phyloP scores from a whole-genome alignment of 306 rosid genomes.

The Lupinus albus region DNA sequence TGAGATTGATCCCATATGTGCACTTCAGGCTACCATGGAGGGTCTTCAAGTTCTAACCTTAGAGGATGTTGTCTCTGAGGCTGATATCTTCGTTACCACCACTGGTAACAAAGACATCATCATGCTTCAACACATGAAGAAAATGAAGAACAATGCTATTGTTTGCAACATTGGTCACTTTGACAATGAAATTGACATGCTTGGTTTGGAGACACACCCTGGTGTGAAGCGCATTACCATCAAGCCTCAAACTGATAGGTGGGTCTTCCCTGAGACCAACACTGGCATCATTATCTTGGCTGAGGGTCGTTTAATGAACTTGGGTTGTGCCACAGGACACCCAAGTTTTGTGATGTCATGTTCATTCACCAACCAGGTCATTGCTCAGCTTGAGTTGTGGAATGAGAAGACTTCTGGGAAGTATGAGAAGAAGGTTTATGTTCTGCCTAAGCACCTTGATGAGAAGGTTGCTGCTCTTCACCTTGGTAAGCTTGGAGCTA shows the following conservation, averaged over 20 bases:
- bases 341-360: constrained; percentile 99
- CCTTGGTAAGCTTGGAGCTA: constrained; percentile 92
- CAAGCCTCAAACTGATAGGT: constrained; percentile 96
- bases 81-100: constrained; percentile 91
- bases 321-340: constrained; percentile 99
- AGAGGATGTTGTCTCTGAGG: constrained; percentile 58
- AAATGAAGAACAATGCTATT: constrained; percentile 97
- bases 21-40: constrained; percentile 97
- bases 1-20: constrained; percentile 96
- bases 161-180: constrained; percentile 97
- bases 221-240: constrained; percentile 85
- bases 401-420: constrained; percentile 74
- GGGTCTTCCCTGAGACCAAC: constrained; percentile 89
- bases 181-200: constrained; percentile 93
- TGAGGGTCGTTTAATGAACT: constrained; percentile 94
- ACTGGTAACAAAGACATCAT: constrained; percentile 99
- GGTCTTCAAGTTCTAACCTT: constrained; percentile 79
- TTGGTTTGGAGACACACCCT: constrained; percentile 73
- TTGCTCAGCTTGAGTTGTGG: constrained; percentile 97
- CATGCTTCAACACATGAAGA: constrained; percentile 79
- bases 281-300: constrained; percentile 76
- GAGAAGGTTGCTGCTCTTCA: constrained; percentile 98
- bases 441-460: constrained; percentile 90
- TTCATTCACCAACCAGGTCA: constrained; percentile 96
- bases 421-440: constrained; percentile 90